Conservation (phyloP, 768 basidiomycete species). For the Lentinula detonsa region DNA sequence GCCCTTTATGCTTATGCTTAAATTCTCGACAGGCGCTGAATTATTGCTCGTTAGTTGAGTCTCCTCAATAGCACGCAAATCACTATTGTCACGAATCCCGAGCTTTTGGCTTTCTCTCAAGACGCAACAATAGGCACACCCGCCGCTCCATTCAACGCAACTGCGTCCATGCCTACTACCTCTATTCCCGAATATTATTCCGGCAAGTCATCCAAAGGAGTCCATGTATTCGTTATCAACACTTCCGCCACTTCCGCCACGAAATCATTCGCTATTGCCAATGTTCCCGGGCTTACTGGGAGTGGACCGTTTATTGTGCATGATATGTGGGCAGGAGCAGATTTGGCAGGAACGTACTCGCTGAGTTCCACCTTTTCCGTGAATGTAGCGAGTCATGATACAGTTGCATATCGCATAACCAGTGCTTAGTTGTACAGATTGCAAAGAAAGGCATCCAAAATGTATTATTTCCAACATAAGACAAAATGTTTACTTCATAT, state of each 20-base stretch:
- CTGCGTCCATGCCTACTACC: constrained; percentile 29
- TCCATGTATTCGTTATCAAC: constrained; percentile 52
- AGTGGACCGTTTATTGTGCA: constrained; percentile 34
- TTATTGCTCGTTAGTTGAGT: constrained; percentile 27
- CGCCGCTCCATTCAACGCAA: constrained; percentile 41
- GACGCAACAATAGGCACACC: constrained; percentile 38
- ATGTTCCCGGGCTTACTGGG: constrained; percentile 35
- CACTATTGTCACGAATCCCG: constrained; percentile 42
- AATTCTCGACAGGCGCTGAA: background rate
- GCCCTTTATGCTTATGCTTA: background rate
- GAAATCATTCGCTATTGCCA: constrained; percentile 39
- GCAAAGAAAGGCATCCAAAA: background rate
- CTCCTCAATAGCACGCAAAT: constrained; percentile 33
- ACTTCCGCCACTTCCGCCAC: constrained; percentile 30
- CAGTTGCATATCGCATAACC: constrained; percentile 42
- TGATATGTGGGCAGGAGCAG: constrained; percentile 48
- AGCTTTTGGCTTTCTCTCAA: constrained; percentile 51
- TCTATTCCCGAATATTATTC: constrained; percentile 49
- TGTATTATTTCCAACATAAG: background rate
- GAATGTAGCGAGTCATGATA: constrained; percentile 44
- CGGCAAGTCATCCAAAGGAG: constrained; percentile 42
- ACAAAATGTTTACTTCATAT: constrained; percentile 25
- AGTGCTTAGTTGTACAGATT: background rate
- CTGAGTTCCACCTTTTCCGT: constrained; percentile 29
- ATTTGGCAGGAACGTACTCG: constrained; percentile 34